These are phyloP conservation scores for Rutstroemia sp. DNA, from an alignment of 2,329 filamentous ascomycete species.

Conservation along the genomic window DNA sequence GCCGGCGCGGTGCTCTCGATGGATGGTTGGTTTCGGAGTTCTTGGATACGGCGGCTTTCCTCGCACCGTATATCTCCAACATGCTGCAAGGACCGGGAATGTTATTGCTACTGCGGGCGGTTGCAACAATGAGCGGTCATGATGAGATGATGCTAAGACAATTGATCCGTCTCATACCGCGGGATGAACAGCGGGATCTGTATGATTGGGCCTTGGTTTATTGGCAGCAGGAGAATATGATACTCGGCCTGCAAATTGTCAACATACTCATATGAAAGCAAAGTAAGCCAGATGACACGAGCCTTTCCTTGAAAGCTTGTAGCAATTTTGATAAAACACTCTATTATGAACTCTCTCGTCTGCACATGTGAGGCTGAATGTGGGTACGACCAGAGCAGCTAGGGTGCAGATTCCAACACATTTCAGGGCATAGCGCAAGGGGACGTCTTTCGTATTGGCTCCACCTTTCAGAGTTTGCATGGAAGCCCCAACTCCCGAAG, in stretches of 20 bases:
- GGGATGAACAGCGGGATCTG: not conserved
- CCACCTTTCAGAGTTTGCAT: constrained; percentile 7
- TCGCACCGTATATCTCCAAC: not conserved
- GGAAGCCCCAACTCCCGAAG: not conserved
- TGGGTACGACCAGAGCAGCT: not conserved
- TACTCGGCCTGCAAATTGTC: not conserved
- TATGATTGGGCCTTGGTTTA: not conserved
- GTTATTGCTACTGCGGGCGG: constrained; percentile 2
- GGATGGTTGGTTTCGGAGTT: constrained; percentile 1
- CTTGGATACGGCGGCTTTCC: not conserved
- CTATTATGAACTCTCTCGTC: not conserved
- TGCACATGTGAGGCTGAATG: not conserved
- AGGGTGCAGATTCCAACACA: not conserved
- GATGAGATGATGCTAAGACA: not conserved
- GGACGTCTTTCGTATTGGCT: not conserved
- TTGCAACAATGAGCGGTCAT: constrained; percentile 5
- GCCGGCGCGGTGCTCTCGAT: not conserved
- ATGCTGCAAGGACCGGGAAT: constrained; percentile 1
- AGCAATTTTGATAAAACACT: no score
- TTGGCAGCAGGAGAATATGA: not conserved
- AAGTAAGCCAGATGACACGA: not conserved
- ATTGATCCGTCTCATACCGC: not conserved
- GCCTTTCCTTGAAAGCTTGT: no score
- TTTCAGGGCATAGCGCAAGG: not conserved
- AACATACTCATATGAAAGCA: not conserved